Base-by-base conservation (phyloP, 1,284 basidiomycete species). In the Veloporphyrellus conicus region DNA sequence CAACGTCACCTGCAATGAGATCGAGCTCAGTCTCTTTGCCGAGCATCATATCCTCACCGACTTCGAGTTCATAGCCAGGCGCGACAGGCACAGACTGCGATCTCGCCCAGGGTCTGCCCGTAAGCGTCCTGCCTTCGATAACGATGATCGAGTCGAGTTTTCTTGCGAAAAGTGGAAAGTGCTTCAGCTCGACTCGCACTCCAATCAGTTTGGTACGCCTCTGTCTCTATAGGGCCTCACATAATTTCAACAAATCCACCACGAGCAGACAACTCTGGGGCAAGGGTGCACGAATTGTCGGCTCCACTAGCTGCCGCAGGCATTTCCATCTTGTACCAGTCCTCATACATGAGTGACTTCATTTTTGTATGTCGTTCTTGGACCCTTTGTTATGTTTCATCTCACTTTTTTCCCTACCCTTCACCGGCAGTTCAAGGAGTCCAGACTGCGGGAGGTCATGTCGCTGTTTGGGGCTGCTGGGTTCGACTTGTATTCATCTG, bases 321-420 rank as follows among this genome's bases (percentile, higher is more conserved):
- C 9, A 89, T 92, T 36, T 86, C 86, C 23, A 91, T 91, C 47
- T 71, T 91, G 6, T 92, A 90, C 63, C 89, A 90, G 64, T 90
- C 87, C 5, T 87, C 85, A 10, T 89, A 91, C 64, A 83, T 84
- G 76, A 84, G 86, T 58, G 88, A 92, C 67, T 91, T 88, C 64
- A 82, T 92, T 43, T 79, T 92, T 54, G 89, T 86, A 60, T 53
- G 80, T 68, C 41, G 39, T 22, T 36, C 40, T 15, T 25, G 15
- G 2, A 18, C 29, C 10, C 38, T 31, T 22, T 10, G 6, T 36
- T 16, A 7, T 18, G 18, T 36, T 20, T 23, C 43, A 33, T 16
- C 25, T 50, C 49, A 36, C 41, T 52, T 37, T 47, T 42, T 27
- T 41, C 28, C 47, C 22, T 25, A 23, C 8, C 23, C 23, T 11